These are phyloP conservation scores for Lentinula sp. DNA, from an alignment of 768 basidiomycete species.

Conservation along the genomic window DNA sequence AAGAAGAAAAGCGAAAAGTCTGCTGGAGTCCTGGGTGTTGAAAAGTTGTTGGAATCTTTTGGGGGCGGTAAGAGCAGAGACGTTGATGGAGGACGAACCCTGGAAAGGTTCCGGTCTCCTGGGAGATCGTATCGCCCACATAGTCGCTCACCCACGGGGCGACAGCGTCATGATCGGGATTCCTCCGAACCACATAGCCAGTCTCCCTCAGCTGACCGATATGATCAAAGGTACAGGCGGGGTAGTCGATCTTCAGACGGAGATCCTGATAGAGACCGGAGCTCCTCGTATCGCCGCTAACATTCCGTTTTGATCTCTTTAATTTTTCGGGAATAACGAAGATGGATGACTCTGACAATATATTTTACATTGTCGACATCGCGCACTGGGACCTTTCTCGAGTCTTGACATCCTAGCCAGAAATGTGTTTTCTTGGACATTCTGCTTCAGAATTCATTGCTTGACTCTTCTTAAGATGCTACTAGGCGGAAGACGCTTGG, in stretches of 20 bases:
- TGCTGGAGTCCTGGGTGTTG: conserved; percentile 58
- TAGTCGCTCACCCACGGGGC: conserved; percentile 17
- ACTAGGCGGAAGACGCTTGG: too few species aligned
- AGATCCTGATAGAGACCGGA: background rate
- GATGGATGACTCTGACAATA: too few species aligned
- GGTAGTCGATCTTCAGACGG: background rate
- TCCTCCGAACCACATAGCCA: background rate
- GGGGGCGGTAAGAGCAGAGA: conserved; percentile 19
- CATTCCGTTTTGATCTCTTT: background rate
- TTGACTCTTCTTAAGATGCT: too few species aligned
- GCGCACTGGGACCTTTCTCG: background rate
- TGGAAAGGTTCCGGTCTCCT: background rate
- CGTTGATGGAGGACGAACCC: background rate
- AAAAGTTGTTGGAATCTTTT: conserved; percentile 54
- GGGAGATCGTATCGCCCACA: conserved; percentile 7
- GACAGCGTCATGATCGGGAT: conserved; percentile 10
- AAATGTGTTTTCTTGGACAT: background rate
- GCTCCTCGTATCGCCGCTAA: background rate
- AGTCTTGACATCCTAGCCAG: background rate
- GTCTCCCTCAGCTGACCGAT: background rate
- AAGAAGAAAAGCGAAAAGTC: conserved; percentile 50
- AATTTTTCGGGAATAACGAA: background rate
- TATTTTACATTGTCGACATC: too few species aligned
- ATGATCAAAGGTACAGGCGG: background rate
- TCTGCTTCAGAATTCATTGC: too few species aligned